Evolutionary conservation across 2,329 filamentous ascomycete genomes (phyloP).

Genomic region (Alternaria gansuensis): DNA sequence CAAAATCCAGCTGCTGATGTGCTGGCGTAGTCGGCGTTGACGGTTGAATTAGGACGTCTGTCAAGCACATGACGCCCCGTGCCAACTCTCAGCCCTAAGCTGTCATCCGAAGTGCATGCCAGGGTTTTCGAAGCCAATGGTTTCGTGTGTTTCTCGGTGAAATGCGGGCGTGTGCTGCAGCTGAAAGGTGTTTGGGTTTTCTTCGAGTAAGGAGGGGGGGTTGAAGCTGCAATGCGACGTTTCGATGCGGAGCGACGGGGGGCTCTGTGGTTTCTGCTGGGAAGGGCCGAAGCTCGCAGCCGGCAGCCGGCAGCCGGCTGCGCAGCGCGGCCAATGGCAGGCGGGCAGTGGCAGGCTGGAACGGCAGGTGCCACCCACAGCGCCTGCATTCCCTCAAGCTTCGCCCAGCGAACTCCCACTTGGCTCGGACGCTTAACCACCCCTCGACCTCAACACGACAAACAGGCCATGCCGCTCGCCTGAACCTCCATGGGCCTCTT

Average conservation of each 20-base stretch:
- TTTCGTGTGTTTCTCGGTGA: neutral
- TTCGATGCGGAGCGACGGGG: conserved; percentile 9
- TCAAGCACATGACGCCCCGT: conserved; percentile 4
- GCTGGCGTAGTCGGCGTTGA: too few species aligned
- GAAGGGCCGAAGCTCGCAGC: conserved; percentile 13
- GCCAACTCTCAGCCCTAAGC: neutral
- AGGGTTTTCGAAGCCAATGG: neutral
- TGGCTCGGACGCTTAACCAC: conserved; percentile 36
- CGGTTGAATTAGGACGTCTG: neutral
- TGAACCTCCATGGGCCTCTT: conserved; percentile 43
- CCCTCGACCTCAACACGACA: conserved; percentile 19
- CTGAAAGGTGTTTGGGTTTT: neutral
- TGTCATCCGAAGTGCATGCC: neutral
- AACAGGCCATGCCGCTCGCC: conserved; percentile 31
- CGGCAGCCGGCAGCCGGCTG: conserved; percentile 5
- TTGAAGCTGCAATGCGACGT: conserved; percentile 6
- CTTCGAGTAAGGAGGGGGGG: conserved; percentile 3
- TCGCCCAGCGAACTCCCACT: conserved; percentile 38
- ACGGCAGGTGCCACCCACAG: conserved; percentile 25
- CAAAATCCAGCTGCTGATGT: too few species aligned
- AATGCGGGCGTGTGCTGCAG: neutral
- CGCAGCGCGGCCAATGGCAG: conserved; percentile 9
- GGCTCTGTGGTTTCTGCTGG: conserved; percentile 9
- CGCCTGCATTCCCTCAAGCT: conserved; percentile 23
- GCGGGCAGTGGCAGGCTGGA: conserved; percentile 13